Base-by-base conservation (phyloP, 164 flowering plant genomes). In the Saururus chinensis region DNA sequence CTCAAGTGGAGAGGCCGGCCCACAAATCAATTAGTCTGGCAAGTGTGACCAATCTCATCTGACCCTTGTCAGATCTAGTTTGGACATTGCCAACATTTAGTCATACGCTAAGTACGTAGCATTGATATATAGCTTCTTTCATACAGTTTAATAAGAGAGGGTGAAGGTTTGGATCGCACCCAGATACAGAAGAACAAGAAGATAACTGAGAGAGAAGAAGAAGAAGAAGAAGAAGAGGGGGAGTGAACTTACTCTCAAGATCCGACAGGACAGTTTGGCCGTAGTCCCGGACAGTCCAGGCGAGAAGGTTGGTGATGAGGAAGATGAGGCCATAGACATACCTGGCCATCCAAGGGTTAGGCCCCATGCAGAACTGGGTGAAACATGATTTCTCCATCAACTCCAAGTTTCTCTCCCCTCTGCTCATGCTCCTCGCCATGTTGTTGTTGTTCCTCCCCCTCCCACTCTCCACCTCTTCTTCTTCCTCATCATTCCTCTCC, bases 271-370 rank as follows among this genome's bases (percentile, higher is more conserved):
- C 75, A 24, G 57, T 58, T 0, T 40, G 76, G 35, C 92, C 91
- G 64, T 85, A 88, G 68, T 91, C 98, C 10, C 98, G 76, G 49
- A 82, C 76, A 37, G 72, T 87, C 98, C 98, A 91, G 0, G 98
- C 93, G 1, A 87, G 70, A 37, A 91, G 53, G 67, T 78, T 87
- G 8, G 82, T 62, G 19, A 71, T 35, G 1, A 91, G 83, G 67
- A 91, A 91, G 49, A 88, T 80, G 59, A 88, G 60, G 7, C 79
- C 84, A 51, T 91, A 91, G 1, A 81, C 77, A 72, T 84, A 88
- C 71, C 98, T 79, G 9, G 98, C 95, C 89, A 85, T 78, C 95
- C 90, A 85, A 0, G 96, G 98, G 63, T 86, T 90, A 25, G 84
- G 75, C 13, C 87, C 87, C 41, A 69, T 73, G 10, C 75, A 73